Percentiles rank a stretch among this genome's conserved stretches.
These are phyloP conservation scores for Aegilops umbellulata DNA, from an alignment of 176 grass and related monocot species.

Conservation along the genomic window DNA sequence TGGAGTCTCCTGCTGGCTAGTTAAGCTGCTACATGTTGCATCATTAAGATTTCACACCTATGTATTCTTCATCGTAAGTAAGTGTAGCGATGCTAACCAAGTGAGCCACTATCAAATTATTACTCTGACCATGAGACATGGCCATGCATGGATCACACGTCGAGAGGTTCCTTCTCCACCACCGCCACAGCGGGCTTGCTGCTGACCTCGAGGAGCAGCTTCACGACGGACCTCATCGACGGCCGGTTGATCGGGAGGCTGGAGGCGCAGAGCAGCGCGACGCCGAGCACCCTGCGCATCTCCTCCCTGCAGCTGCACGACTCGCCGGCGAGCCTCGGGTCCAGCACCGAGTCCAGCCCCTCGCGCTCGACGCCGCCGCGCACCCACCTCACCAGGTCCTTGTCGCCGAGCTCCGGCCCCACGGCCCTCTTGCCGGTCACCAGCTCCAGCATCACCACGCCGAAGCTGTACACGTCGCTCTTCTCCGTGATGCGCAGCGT, in stretches of 20 bases:
- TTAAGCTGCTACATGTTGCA: too few species aligned
- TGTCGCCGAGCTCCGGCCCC: slow-evolving; percentile 56
- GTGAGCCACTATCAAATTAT: neutral
- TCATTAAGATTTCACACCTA: neutral
- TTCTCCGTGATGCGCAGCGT: slow-evolving; percentile 77
- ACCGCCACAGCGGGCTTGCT: slow-evolving; percentile 19
- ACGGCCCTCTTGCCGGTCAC: slow-evolving; percentile 59
- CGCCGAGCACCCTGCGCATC: slow-evolving; percentile 52
- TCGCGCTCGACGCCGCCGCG: slow-evolving; percentile 36
- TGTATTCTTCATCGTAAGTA: neutral
- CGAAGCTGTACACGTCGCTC: slow-evolving; percentile 98
- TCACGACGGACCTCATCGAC: slow-evolving; percentile 67
- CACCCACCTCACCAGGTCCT: slow-evolving; percentile 76
- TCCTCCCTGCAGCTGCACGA: slow-evolving; percentile 20
- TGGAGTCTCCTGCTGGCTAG: neutral
- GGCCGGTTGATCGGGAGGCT: slow-evolving; percentile 61
- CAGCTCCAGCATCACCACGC: slow-evolving; percentile 81
- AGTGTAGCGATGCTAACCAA: neutral
- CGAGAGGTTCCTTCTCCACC: slow-evolving; percentile 4
- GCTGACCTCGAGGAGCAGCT: slow-evolving; percentile 52
- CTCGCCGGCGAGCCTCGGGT: slow-evolving; percentile 45
- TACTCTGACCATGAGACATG: neutral
- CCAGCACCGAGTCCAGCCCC: slow-evolving; percentile 49
- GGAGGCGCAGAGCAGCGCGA: slow-evolving; percentile 68
- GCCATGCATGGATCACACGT: slow-evolving; percentile 3